A percentile compares a stretch with the other conserved stretches of the same genome.
phyloP scores from a whole-genome alignment of 176 grass and related monocot genomes.

The Bolboschoenus planiculmis region DNA sequence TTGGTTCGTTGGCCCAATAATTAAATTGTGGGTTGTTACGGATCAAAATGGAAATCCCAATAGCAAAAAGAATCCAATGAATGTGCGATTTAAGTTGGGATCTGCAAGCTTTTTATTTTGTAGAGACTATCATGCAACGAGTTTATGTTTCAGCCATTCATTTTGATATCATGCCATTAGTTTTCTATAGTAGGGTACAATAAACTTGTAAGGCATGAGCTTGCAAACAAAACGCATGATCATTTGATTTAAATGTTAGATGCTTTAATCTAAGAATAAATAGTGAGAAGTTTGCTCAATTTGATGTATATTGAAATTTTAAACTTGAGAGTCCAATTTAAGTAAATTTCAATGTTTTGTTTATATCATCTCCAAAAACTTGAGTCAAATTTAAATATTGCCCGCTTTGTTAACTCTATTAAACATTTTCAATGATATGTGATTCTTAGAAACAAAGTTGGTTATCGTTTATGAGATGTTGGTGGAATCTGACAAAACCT shows the following conservation, averaged over 20 bases:
- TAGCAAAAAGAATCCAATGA: too few species aligned
- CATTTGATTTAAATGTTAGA: background rate
- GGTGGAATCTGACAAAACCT: background rate
- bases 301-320: background rate
- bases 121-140: background rate
- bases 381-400: background rate
- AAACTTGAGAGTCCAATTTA: background rate
- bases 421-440: background rate
- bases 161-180: background rate
- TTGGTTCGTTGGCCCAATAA: background rate
- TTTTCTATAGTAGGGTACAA: background rate
- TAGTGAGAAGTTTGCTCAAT: background rate
- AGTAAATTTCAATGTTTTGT: background rate
- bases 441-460: background rate
- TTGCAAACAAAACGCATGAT: background rate
- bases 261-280: background rate
- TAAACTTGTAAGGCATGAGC: background rate
- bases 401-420: background rate
- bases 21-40: too few species aligned
- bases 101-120: background rate
- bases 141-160: background rate
- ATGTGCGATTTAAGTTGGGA: too few species aligned
- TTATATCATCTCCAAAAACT: background rate
- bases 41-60: too few species aligned
- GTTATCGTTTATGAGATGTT: background rate